A percentile compares a stretch with the other conserved stretches of the same genome.
Evolutionary conservation across 768 basidiomycete genomes (phyloP).

Genomic region (Hypholoma sublateritium): DNA sequence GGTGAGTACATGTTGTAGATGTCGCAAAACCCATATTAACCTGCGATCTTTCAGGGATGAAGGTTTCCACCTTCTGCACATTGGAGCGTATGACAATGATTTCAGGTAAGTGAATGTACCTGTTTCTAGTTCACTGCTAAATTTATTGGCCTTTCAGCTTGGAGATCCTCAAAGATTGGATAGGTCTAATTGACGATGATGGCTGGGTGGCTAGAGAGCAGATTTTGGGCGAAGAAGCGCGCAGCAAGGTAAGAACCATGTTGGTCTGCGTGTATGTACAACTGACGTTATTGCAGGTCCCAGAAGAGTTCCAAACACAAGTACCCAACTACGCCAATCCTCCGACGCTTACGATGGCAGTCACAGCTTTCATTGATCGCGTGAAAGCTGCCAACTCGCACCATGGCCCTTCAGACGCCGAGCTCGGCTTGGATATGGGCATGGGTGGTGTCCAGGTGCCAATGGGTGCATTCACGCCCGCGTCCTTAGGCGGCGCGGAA

Average conservation of each 20-base stretch:
- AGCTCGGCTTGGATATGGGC: conserved; percentile 67
- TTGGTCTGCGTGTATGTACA: not conserved
- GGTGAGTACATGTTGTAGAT: conserved; percentile 42
- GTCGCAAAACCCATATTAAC: conserved; percentile 8
- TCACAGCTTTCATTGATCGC: conserved; percentile 85
- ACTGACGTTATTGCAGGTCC: conserved; percentile 48
- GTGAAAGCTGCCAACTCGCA: conserved; percentile 42
- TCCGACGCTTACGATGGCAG: conserved; percentile 91
- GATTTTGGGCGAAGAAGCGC: conserved; percentile 94
- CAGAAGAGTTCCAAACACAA: conserved; percentile 87
- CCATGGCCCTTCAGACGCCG: conserved; percentile 51
- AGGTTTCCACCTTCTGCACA: conserved; percentile 91
- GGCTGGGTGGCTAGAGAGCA: conserved; percentile 98
- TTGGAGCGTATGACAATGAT: conserved; percentile 92
- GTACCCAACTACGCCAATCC: conserved; percentile 95
- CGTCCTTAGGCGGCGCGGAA: conserved; percentile 20
- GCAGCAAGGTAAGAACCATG: conserved; percentile 70
- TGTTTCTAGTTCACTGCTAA: not conserved
- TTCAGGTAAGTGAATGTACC: conserved; percentile 37
- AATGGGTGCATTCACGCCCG: conserved; percentile 26
- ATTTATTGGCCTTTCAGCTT: conserved; percentile 46
- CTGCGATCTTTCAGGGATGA: conserved; percentile 69
- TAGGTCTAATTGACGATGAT: conserved; percentile 86
- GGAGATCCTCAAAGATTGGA: conserved; percentile 89
- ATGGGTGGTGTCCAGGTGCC: conserved; percentile 53